A percentile compares a stretch with the other conserved stretches of the same genome.
Conservation (phyloP, 352 stramenopile species). For the Discostella stelligera region DNA sequence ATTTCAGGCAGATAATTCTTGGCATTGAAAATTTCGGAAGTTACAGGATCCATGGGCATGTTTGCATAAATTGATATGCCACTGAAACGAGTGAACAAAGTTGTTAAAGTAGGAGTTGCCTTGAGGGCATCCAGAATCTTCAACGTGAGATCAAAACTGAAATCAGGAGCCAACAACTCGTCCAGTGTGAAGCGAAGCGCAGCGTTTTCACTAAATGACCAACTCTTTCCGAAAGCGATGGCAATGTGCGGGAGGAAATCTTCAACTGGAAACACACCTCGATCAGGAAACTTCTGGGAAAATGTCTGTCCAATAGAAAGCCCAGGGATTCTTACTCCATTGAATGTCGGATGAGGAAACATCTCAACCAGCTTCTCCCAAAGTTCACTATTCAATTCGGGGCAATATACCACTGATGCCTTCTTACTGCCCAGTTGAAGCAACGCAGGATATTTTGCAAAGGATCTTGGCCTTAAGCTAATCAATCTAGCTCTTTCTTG, state of each 20-base stretch:
- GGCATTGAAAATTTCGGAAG: conserved; percentile 23
- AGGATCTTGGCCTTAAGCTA: conserved; percentile 25
- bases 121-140: conserved; percentile 17
- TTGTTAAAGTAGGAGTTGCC: neutral
- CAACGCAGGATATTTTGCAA: conserved; percentile 18
- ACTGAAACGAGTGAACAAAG: conserved; percentile 25
- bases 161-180: conserved; percentile 22
- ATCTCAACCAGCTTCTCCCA: conserved; percentile 18
- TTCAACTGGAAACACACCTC: conserved; percentile 21
- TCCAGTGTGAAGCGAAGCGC: conserved; percentile 17
- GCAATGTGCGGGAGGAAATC: conserved; percentile 26
- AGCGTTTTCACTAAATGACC: conserved; percentile 20
- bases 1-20: conserved; percentile 35
- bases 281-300: conserved; percentile 9
- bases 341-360: conserved; percentile 16
- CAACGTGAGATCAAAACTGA: conserved; percentile 1
- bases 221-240: conserved; percentile 24
- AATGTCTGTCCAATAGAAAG: conserved; percentile 28
- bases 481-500: conserved; percentile 5
- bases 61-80: neutral
- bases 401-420: conserved; percentile 17
- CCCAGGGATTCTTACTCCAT: conserved; percentile 23
- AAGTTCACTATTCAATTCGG: conserved; percentile 8
- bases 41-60: conserved; percentile 22
- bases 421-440: conserved; percentile 37